Percentiles rank a stretch among this genome's conserved stretches.
Evolutionary conservation across 352 stramenopile genomes (phyloP).

Genomic region (Elongisporangium prolatum): DNA sequence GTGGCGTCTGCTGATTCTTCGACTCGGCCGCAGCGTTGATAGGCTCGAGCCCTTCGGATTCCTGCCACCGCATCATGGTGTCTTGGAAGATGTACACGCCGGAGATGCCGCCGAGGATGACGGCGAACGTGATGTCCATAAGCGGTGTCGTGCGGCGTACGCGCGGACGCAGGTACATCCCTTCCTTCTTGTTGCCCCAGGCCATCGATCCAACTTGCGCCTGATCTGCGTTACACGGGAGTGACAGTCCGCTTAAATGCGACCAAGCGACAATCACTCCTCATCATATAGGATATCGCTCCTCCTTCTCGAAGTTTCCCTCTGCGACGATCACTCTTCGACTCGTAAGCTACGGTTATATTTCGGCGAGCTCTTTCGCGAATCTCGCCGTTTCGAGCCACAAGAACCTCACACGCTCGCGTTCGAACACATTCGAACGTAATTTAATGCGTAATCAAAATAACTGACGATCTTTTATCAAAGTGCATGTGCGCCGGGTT

Average conservation of each 20-base stretch:
- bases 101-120: constrained; percentile 46
- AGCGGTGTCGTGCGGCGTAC: constrained; percentile 47
- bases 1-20: too few species aligned
- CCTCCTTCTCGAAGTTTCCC: too few species aligned
- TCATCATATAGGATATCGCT: too few species aligned
- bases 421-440: background rate
- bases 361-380: too few species aligned
- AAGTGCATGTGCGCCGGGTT: background rate
- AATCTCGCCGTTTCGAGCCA: too few species aligned
- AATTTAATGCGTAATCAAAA: constrained; percentile 3
- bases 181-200: constrained; percentile 45
- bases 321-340: constrained; percentile 16
- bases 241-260: constrained; percentile 9
- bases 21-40: too few species aligned
- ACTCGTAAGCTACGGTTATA: too few species aligned
- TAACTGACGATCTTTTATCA: background rate
- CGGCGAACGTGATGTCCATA: constrained; percentile 52
- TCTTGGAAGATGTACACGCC: constrained; percentile 79
- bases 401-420: too few species aligned
- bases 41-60: constrained; percentile 15
- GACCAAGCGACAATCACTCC: background rate
- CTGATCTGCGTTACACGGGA: background rate
- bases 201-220: constrained; percentile 14
- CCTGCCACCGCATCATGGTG: constrained; percentile 46
- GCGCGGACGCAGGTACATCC: constrained; percentile 41